Base-by-base conservation (phyloP, 1,284 basidiomycete species). In the Veloboletus limbatus region DNA sequence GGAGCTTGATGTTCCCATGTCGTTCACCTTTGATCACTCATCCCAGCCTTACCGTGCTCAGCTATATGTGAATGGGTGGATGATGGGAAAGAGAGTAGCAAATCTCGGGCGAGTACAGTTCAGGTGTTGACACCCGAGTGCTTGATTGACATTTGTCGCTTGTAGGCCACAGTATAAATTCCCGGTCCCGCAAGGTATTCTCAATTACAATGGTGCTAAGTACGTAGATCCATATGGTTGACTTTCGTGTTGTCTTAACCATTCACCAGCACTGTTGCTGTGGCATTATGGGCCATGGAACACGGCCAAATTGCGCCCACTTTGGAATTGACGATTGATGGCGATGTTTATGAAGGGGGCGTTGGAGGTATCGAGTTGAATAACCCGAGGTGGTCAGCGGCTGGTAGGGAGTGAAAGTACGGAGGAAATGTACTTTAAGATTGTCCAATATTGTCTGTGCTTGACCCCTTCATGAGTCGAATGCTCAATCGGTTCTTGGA, bases 41-140 rank as follows among this genome's bases (percentile, higher is more conserved):
- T 60, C 69, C 8, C 73, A 82, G 49, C 73, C 82, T n/a, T 91
- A 88, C 56, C 75, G 88, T 21, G 84, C 83, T 2, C 69, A 80
- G 34, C 52, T 91, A 41, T 91, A 85, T 49, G 83, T 91, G 21
- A 91, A 91, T 56, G 88, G 88, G n/a, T 91, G 88, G 88, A 81
- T 84, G 74, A 88, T 87, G 78, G 88, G 88, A 7, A 89, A 88
- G 64, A 67, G 82, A 18, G 76, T 86, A 17, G 81, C 68, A 17
- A 86, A 88, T 58, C 73, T 87, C 3, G 85, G 86, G 86, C 80
- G 54, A 44, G 51, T 49, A 16, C 40, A 33, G 27, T 32, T 36
- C 7, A 7, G 8, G 26, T 35, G 27, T 22, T 31, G 26, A 41
- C 17, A 41, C n/a, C 10, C 22, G 8, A 30, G 8, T 2, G 32